phyloP scores from a whole-genome alignment of 805 yeast genomes.

The Metschnikowia sp. region DNA sequence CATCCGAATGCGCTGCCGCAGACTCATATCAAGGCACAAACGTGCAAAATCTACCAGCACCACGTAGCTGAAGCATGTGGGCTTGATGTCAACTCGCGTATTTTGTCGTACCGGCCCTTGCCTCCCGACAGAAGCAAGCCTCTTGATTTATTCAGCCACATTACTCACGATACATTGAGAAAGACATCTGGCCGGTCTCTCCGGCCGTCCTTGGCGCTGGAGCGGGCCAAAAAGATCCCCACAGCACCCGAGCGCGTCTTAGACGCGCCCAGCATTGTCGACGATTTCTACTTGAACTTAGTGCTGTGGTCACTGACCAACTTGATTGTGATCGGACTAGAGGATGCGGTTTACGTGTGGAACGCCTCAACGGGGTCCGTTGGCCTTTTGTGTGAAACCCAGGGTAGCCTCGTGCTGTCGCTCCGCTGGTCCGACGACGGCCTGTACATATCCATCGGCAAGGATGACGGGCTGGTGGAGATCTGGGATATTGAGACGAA shows the following conservation, averaged over 20 bases:
- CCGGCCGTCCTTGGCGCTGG: constrained; percentile 52
- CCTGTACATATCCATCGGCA: constrained; percentile 77
- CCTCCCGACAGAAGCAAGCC: constrained; percentile 62
- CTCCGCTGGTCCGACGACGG: constrained; percentile 92
- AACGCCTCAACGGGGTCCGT: constrained; percentile 83
- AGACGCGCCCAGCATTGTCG: constrained; percentile 93
- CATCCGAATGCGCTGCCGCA: constrained; percentile 50
- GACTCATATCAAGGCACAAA: constrained; percentile 53
- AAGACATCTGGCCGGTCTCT: constrained; percentile 26
- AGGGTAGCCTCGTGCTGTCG: constrained; percentile 56
- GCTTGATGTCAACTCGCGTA: constrained; percentile 72
- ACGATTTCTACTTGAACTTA: constrained; percentile 87
- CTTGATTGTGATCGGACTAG: constrained; percentile 83
- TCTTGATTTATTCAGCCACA: constrained; percentile 29
- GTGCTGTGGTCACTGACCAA: constrained; percentile 85
- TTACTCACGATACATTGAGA: constrained; percentile 17
- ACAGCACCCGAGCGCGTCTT: constrained; percentile 88
- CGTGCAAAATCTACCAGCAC: constrained; percentile 59
- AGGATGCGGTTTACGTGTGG: constrained; percentile 84
- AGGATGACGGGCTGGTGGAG: constrained; percentile 78
- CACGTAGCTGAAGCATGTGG: constrained; percentile 96
- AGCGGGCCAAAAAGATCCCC: constrained; percentile 73
- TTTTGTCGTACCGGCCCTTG: constrained; percentile 79
- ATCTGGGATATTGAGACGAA: constrained; percentile 89
- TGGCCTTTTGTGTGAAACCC: constrained; percentile 56